phyloP scores from a whole-genome alignment of 169 alveolate species.

The Plasmodium gallinaceum region DNA sequence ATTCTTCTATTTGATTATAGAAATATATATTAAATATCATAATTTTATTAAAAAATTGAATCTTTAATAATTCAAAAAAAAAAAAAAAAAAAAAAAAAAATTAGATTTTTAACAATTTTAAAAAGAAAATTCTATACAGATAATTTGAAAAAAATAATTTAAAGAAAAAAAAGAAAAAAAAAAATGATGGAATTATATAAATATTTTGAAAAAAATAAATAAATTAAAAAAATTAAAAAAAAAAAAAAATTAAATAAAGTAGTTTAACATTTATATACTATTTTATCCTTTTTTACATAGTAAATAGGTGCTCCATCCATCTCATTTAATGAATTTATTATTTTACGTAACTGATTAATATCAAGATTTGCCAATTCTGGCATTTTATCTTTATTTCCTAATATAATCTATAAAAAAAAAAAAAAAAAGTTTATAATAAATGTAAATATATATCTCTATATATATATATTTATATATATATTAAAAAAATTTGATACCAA shows the following conservation, averaged over 20 bases:
- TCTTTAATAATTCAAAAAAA: not conserved
- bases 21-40: too few species aligned
- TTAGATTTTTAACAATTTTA: not conserved
- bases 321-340: slow-evolving; percentile 61
- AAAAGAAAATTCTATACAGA: not conserved
- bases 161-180: slow-evolving; percentile 23
- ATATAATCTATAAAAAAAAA: slow-evolving; percentile 16
- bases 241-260: not conserved
- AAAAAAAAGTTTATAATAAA: not conserved
- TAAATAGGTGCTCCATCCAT: slow-evolving; percentile 76
- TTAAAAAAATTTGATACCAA: slow-evolving; percentile 62
- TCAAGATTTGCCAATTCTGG: slow-evolving; percentile 53
- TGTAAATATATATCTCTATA: not conserved
- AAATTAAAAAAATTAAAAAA: slow-evolving; percentile 1
- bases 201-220: not conserved
- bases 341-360: slow-evolving; percentile 32
- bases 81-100: not conserved
- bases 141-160: too few species aligned
- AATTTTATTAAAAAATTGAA: too few species aligned
- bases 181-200: not conserved
- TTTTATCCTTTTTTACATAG: slow-evolving; percentile 60
- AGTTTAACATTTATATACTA: slow-evolving; percentile 49
- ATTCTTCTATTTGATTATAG: too few species aligned
- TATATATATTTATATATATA: not conserved
- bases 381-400: slow-evolving; percentile 67